A percentile compares a stretch with the other conserved stretches of the same genome.
These are phyloP conservation scores for Fusarium succisae DNA, from an alignment of 2,329 filamentous ascomycete genomes.

Conservation along the genomic window DNA sequence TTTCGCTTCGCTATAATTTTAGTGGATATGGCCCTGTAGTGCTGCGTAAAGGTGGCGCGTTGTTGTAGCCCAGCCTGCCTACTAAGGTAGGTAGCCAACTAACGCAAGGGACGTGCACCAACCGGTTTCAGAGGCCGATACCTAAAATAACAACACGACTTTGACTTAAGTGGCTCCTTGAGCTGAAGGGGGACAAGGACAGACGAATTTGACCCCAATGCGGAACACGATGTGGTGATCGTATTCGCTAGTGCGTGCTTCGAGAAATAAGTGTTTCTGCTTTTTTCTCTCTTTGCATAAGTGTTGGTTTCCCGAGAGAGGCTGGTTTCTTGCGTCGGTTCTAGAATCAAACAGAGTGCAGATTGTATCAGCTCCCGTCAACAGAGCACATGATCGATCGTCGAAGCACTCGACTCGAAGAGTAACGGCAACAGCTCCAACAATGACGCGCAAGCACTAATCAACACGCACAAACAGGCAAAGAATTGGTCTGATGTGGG, in stretches of 20 bases:
- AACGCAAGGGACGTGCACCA: conserved; percentile 35
- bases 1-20: conserved; percentile 19
- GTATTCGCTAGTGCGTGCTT: conserved; percentile 38
- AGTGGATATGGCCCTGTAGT: conserved; percentile 11
- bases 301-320: background rate
- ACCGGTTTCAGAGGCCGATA: conserved; percentile 31
- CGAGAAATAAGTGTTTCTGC: conserved; percentile 5
- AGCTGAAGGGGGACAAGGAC: conserved; percentile 4
- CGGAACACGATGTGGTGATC: conserved; percentile 31
- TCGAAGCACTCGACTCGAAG: background rate
- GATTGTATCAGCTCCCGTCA: conserved; percentile 15
- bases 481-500: conserved; percentile 20
- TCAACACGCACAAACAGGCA: conserved; percentile 13
- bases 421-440: background rate
- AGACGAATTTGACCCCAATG: conserved; percentile 25
- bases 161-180: conserved; percentile 12
- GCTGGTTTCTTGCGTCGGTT: background rate
- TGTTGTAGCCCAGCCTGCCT: conserved; percentile 28
- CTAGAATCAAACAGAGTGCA: conserved; percentile 5
- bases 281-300: conserved; percentile 23
- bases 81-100: background rate
- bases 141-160: conserved; percentile 37
- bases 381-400: conserved; percentile 20
- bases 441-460: conserved; percentile 23
- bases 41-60: conserved; percentile 26